Base-by-base conservation (phyloP, 352 stramenopile species). In the Globisporangium takayamanum region DNA sequence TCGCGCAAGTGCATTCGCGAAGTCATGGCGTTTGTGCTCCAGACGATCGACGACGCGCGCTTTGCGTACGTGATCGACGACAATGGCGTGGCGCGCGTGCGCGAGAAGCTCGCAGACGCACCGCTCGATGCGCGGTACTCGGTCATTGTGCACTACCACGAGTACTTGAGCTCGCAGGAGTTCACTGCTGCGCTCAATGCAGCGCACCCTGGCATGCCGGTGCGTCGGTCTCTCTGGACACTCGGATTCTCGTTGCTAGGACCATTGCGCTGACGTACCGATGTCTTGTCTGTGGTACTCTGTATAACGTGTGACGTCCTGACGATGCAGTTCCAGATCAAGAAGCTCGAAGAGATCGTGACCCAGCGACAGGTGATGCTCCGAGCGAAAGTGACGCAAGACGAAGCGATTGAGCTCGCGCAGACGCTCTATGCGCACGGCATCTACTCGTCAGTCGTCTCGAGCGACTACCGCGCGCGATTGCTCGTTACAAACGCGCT, bases 101-200 rank as follows among this genome's bases (percentile, higher is more conserved):
- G 70, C 2, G 66, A 82, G 52, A 80, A 76, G 60, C 53, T 85
- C 33, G 68, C 70, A 5, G 66, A 74, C 2, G 84, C 87, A n/a
- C 37, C 72, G 14, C 55, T 81, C 15, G 75, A 88, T 12, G 76
- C 72, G 63, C 78, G 87, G 22, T 89, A 96, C 41, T 95, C 89
- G 51, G 74, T 98, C 11, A 83, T 97, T 26, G 72, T 98, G 45
- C 90, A 98, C 69, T 92, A 92, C 57, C 96, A 98, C 62, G 94
- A 98, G 66, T 84, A 98, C 65, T 84, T 97, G 64, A 89, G 76
- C 37, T 81, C 76, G 1, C 79, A 96, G 26, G 87, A 97, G 57
- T 92, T 87, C 68, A 88, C 83, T 58, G 80, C 60, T 12, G 86
- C 70, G 42, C 65, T 92, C 49, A 87, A 78, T 55, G 80, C 87